Evolutionary conservation across 441 rosid species (phyloP).

Genomic region (Gossypium lobatum): DNA sequence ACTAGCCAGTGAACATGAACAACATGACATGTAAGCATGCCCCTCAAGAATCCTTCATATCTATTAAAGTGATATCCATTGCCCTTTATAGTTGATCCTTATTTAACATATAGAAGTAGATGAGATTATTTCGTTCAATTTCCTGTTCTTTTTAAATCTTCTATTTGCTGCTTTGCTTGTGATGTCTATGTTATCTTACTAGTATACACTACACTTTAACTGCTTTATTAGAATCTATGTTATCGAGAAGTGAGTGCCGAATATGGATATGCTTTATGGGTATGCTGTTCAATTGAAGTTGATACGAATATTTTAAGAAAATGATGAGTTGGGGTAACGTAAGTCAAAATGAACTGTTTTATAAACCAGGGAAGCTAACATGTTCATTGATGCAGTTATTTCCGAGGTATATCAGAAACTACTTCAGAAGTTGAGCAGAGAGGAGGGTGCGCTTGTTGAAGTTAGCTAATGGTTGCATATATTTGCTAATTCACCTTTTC

Average conservation of each 20-base stretch:
- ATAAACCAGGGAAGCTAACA: neutral
- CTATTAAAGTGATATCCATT: neutral
- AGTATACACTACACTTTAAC: too few relatives aligned
- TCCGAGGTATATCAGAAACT: slow-evolving; percentile 28
- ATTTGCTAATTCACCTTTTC: neutral
- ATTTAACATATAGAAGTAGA: too few relatives aligned
- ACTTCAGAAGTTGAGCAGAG: slow-evolving; percentile 33
- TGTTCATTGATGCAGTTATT: slow-evolving; percentile 29
- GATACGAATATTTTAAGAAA: neutral
- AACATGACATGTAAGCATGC: slow-evolving; percentile 37
- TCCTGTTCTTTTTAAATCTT: too few relatives aligned
- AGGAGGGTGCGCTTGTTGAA: slow-evolving; percentile 45
- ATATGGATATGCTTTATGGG: too few relatives aligned
- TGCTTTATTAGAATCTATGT: too few relatives aligned
- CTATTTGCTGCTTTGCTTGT: too few relatives aligned
- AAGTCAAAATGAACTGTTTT: neutral
- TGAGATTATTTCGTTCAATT: too few relatives aligned
- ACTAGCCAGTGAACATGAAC: slow-evolving; percentile 37
- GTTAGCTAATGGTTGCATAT: neutral
- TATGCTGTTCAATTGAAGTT: neutral
- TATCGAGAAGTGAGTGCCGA: too few relatives aligned
- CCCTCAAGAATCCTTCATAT: neutral
- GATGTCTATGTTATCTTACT: too few relatives aligned
- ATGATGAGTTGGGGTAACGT: neutral
- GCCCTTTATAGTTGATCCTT: too few relatives aligned